Base-by-base conservation (phyloP, 768 basidiomycete genomes). In the Hygrophorus pudorinus region DNA sequence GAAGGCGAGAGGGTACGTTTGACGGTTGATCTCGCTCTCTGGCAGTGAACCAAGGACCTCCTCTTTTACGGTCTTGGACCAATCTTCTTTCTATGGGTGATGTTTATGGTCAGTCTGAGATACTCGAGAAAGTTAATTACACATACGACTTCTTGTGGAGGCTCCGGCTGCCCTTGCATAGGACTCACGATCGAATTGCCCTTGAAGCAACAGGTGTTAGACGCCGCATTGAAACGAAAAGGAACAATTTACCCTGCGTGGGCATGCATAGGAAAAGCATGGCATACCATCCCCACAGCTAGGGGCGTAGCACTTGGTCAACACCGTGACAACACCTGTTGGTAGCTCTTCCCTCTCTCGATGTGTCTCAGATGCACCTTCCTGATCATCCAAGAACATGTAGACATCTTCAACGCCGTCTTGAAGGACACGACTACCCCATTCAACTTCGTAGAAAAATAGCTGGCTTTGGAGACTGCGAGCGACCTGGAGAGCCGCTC, bases 361-460 rank as follows among this genome's bases (percentile, higher is more conserved):
- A 12, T 72, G 67, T 1, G 69, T 64, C 49, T 83, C 81, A 1
- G 77, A 77, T 17, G 63, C 62, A 18, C 80, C 81, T 44, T 81
- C 80, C 31, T 75, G 71, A 50, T 93, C 91, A 46, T 89, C 89
- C 56, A 88, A 67, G 61, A 96, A 94, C 72, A 85, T 86, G 64
- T 87, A 96, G 5, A 96, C 91, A 49, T 93, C 89, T 55, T 93
- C 91, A 3, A 93, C 85, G 2, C 85, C 81, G 55, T 93, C 91
- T 45, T 85, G 78, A 44, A 96, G 64, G 1, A 81, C 70, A 14
- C 81, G 78, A 40, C 81, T 79, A 24, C 85, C 89, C 88, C 92
- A 94, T 57, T 97, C 92, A 5, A 97, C 92, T 59, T 98, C 94
- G 57, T 90, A 89, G 62, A 96, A 93, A 71, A 91, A 97, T 4